A percentile compares a stretch with the other conserved stretches of the same genome.
Conservation (phyloP, 2,329 filamentous ascomycete genomes). For the Fonsecaea nubica region DNA sequence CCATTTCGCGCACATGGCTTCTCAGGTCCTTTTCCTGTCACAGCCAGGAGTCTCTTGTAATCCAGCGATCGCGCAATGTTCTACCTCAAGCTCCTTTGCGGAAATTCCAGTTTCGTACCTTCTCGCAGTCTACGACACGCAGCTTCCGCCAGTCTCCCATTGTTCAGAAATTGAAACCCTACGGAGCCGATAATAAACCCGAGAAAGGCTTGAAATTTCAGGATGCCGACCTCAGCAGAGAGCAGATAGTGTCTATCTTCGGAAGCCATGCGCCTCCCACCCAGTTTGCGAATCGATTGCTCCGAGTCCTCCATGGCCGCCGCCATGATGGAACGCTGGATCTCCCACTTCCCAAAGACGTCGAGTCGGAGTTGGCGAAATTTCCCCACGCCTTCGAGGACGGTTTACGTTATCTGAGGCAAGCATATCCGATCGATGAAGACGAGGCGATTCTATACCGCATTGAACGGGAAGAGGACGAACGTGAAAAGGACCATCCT, state of each 20-base stretch:
- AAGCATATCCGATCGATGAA: slow-evolving; percentile 53
- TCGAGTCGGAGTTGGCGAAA: slow-evolving; percentile 42
- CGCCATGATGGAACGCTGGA: slow-evolving; percentile 55
- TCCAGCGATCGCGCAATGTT: neutral
- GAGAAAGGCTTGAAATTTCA: slow-evolving; percentile 38
- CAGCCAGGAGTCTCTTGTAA: neutral
- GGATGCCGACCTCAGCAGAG: slow-evolving; percentile 25
- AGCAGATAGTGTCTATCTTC: slow-evolving; percentile 34
- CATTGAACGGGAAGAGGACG: slow-evolving; percentile 44
- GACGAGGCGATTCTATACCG: slow-evolving; percentile 56
- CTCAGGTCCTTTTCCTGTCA: slow-evolving; percentile 1
- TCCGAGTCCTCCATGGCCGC: slow-evolving; percentile 52
- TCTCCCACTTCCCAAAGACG: slow-evolving; percentile 50
- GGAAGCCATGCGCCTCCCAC: slow-evolving; percentile 27
- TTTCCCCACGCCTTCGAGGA: slow-evolving; percentile 45
- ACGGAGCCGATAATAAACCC: slow-evolving; percentile 31
- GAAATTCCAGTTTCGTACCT: slow-evolving; percentile 15
- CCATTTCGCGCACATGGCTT: slow-evolving; percentile 13
- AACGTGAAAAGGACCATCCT: slow-evolving; percentile 35
- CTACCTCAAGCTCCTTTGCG: slow-evolving; percentile 1
- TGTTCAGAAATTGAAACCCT: slow-evolving; percentile 29
- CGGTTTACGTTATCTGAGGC: slow-evolving; percentile 51
- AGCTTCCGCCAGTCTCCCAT: slow-evolving; percentile 23
- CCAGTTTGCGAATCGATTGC: slow-evolving; percentile 36
- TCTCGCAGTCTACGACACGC: slow-evolving; percentile 18